Base-by-base conservation (phyloP, 495 filamentous ascomycete species). In the Echria macrotheca region DNA sequence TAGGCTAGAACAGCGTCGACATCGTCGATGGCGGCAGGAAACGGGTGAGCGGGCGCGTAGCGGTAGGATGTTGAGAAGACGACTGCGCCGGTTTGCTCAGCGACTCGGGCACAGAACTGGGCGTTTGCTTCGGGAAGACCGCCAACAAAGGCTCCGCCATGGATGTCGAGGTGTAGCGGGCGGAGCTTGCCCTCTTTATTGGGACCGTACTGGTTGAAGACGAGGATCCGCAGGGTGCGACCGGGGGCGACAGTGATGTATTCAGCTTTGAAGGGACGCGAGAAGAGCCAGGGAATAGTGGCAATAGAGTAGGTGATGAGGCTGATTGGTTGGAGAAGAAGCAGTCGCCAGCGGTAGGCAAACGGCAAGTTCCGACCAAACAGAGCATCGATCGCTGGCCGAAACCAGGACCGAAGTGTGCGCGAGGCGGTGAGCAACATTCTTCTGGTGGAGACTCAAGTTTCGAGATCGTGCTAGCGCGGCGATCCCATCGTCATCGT, bases 91-190 rank as follows among this genome's bases (percentile, higher is more conserved):
- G 65, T 68, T 5, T 38, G 41, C 17, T 48, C 31, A 5, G 65
- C 56, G 0, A 69, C 26, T 14, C 21, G 35, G 10, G 39, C 26
- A 41, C 63, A 66, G 39, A 61, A 67, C 8, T 37, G 11, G 1
- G 56, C 55, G 47, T 57, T 35, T 14, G 43, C 37, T 40, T 69
- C 66, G 7, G 63, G 44, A 9, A 64, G 14, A 36, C 66, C 66
- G 44, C 66, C 65, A 17, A 68, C 42, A 49, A 68, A 68, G 28
- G 44, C 60, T 19, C 66, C 65, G 43, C 57, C 62, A 48, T 69
- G 66, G 32, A 62, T 52, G 53, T 66, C 51, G 52, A 69, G 42
- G 40, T 67, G 65, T 2, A 69, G 47, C 0, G 66, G 66, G 19
- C 56, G 48, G 14, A 50, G 52, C 23, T 19, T 38, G n/a, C n/a